phyloP scores from a whole-genome alignment of 352 stramenopile genomes.

The Phytophthora rubi region DNA sequence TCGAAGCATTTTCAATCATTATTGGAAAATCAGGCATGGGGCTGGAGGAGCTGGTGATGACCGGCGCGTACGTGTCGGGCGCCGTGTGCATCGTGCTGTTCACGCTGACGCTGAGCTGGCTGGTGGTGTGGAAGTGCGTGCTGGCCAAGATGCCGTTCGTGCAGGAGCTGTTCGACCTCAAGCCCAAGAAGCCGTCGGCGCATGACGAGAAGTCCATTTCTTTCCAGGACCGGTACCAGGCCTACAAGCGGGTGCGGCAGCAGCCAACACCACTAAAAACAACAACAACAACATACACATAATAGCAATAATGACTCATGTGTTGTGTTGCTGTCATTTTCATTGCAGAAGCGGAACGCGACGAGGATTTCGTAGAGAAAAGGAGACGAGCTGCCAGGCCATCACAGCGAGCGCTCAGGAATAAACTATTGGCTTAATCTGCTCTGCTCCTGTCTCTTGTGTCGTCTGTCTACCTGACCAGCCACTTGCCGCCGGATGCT shows the following conservation, averaged over 20 bases:
- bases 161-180: conserved; percentile 86
- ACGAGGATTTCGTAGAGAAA: conserved; percentile 33
- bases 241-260: conserved; percentile 60
- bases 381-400: conserved; percentile 15
- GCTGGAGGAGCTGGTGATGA: conserved; percentile 62
- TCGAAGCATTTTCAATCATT: neutral
- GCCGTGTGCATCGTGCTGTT: conserved; percentile 86
- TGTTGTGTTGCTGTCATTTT: conserved; percentile 16
- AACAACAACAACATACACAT: neutral
- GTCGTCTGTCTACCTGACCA: conserved; percentile 53
- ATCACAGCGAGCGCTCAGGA: conserved; percentile 26
- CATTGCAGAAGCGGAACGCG: conserved; percentile 54
- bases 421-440: conserved; percentile 38
- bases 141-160: conserved; percentile 86
- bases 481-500: conserved; percentile 64
- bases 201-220: conserved; percentile 59
- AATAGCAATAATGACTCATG: conserved; percentile 7
- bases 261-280: neutral
- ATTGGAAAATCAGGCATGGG: conserved; percentile 26
- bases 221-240: conserved; percentile 77
- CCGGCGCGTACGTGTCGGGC: conserved; percentile 72
- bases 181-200: conserved; percentile 55
- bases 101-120: conserved; percentile 75
- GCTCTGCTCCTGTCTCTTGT: neutral
- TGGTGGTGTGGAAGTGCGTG: conserved; percentile 88